These are phyloP conservation scores for Lodderomyces theae DNA, from an alignment of 1,139 yeast species.

Conservation along the genomic window DNA sequence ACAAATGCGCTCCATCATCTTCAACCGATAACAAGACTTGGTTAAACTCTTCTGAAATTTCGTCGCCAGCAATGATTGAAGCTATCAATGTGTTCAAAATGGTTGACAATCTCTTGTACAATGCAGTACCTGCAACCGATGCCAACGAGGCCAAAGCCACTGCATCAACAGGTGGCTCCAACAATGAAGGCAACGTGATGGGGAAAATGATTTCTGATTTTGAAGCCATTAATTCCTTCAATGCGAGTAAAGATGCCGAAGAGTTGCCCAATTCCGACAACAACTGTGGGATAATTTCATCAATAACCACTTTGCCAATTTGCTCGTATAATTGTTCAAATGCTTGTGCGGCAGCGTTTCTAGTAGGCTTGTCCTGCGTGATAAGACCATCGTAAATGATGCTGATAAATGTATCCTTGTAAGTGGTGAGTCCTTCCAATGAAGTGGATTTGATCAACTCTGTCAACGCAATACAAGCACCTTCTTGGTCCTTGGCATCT, in stretches of 20 bases:
- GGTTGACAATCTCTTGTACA: slow-evolving; percentile 67
- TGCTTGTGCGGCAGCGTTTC: slow-evolving; percentile 89
- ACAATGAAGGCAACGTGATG: slow-evolving; percentile 79
- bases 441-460: slow-evolving; percentile 81
- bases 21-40: slow-evolving; percentile 68
- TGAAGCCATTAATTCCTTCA: slow-evolving; percentile 89
- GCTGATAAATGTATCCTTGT: slow-evolving; percentile 66
- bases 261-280: slow-evolving; percentile 67
- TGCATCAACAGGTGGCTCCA: slow-evolving; percentile 76
- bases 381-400: slow-evolving; percentile 79
- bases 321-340: slow-evolving; percentile 82
- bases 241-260: slow-evolving; percentile 75
- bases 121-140: slow-evolving; percentile 83
- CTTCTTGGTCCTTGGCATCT: slow-evolving; percentile 86
- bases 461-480: slow-evolving; percentile 90
- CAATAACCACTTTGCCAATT: slow-evolving; percentile 83
- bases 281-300: slow-evolving; percentile 83
- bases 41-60: slow-evolving; percentile 57
- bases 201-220: slow-evolving; percentile 94
- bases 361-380: slow-evolving; percentile 68
- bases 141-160: slow-evolving; percentile 91
- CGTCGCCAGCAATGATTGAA: slow-evolving; percentile 44
- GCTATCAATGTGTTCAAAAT: slow-evolving; percentile 72
- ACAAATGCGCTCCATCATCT: slow-evolving; percentile 81
- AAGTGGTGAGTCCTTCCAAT: slow-evolving; percentile 57